These are phyloP conservation scores for Echites panduratus DNA, from an alignment of 257 asterid genomes.

Conservation along the genomic window DNA sequence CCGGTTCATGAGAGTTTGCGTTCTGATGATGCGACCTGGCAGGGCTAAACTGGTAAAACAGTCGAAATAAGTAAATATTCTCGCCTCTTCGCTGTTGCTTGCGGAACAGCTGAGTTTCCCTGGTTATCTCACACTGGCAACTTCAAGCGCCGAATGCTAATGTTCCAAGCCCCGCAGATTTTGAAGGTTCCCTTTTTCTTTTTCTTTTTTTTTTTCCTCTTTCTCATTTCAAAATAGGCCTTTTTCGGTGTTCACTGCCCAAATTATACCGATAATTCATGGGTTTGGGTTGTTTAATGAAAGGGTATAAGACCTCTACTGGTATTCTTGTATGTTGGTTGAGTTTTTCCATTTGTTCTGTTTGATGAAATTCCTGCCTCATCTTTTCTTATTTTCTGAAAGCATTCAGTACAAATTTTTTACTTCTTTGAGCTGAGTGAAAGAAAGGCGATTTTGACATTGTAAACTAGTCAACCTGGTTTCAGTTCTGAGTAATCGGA, in stretches of 20 bases:
- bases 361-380: constrained; percentile 38
- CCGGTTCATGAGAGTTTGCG: no score
- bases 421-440: neutral
- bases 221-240: neutral
- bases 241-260: no score
- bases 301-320: neutral
- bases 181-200: neutral
- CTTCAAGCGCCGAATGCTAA: neutral
- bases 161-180: neutral
- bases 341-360: constrained; percentile 11
- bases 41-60: no score
- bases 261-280: neutral
- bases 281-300: neutral
- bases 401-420: neutral
- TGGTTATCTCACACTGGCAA: neutral
- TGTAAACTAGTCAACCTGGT: neutral
- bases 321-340: neutral
- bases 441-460: neutral
- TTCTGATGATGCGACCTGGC: no score
- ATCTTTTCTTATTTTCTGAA: neutral
- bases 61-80: no score
- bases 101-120: neutral
- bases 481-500: neutral
- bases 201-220: neutral
- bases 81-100: neutral